phyloP scores from a whole-genome alignment of 73 alveolate species.

The Paramecium biaurelia region DNA sequence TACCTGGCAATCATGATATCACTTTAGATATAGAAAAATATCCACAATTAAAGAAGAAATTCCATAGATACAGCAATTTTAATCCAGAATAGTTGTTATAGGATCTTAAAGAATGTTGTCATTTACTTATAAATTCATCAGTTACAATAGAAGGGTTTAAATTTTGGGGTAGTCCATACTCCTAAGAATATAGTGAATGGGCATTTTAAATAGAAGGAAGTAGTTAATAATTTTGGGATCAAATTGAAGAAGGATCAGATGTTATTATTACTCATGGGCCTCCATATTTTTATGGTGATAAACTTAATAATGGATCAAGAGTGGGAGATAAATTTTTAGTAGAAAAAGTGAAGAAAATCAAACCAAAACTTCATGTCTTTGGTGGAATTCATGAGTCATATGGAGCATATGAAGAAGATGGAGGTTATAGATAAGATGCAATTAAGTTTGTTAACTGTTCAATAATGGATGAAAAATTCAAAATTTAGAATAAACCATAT shows the following conservation, averaged over 20 bases:
- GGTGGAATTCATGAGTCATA: slow-evolving; percentile 21
- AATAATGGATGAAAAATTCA: neutral
- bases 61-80: neutral
- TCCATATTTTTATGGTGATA: slow-evolving; percentile 20
- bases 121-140: slow-evolving; percentile 1
- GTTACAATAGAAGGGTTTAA: slow-evolving; percentile 15
- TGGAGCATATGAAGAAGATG: slow-evolving; percentile 14
- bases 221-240: neutral
- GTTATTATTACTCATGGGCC: slow-evolving; percentile 46
- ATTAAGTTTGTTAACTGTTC: slow-evolving; percentile 25
- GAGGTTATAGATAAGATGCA: neutral
- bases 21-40: slow-evolving; percentile 38
- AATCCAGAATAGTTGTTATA: neutral
- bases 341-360: neutral
- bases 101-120: slow-evolving; percentile 44
- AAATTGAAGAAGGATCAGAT: slow-evolving; percentile 12
- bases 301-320: neutral
- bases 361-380: slow-evolving; percentile 26
- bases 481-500: neutral
- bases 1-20: slow-evolving; percentile 67
- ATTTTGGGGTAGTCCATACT: slow-evolving; percentile 49
- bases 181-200: slow-evolving; percentile 30
- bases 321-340: slow-evolving; percentile 23
- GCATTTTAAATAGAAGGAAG: neutral
- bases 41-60: neutral